Evolutionary conservation across 768 basidiomycete species (phyloP), one percentile per base, ranked within the genome.

Genomic region (Wakefieldia striispora): DNA sequence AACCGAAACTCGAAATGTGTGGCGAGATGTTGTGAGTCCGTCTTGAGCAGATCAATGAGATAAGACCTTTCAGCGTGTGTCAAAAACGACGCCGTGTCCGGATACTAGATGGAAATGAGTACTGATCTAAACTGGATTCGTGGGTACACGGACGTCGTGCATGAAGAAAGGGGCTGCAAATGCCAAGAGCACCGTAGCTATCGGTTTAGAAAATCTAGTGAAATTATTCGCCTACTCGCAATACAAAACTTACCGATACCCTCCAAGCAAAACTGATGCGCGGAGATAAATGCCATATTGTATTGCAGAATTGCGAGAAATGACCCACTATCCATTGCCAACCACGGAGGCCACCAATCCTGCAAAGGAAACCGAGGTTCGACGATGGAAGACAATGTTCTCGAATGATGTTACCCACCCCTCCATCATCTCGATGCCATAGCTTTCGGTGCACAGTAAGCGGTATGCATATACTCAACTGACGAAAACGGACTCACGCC

Each of bases 41-140:
- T 64, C 43, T 70, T 70, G 45, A 79, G 61, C 68, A 75, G 65
- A n/a, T 69, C 53, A 9, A 70, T 45, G 11, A 79, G 62, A 39
- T 70, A 64, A 33, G 50, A 49, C 40, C 69, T 71, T 56, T 83
- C 81, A 1, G 54, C 44, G 3, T 71, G 66, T 8, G 70, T 75
- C 49, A 81, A 61, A 65, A 81, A 82, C 20, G 61, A 68, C 14
- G 80, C 79, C 3, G 79, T 82, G 50, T 75, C 73, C 17, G 79
- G 77, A 61, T 78, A 79, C 74, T 76, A 44, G 2, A 14, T n/a
- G 26, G 37, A 23, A 17, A 36, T 49, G 26, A 21, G 38, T 16
- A 36, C n/a, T 29, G n/a, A 14, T 33, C 38, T 7, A 34, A 12
- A 21, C 40, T 31, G 11, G 27, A 39, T 21, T 27, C 35, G 48